Base-by-base conservation (phyloP, 2,329 filamentous ascomycete genomes). In the Claviceps sorghi region DNA sequence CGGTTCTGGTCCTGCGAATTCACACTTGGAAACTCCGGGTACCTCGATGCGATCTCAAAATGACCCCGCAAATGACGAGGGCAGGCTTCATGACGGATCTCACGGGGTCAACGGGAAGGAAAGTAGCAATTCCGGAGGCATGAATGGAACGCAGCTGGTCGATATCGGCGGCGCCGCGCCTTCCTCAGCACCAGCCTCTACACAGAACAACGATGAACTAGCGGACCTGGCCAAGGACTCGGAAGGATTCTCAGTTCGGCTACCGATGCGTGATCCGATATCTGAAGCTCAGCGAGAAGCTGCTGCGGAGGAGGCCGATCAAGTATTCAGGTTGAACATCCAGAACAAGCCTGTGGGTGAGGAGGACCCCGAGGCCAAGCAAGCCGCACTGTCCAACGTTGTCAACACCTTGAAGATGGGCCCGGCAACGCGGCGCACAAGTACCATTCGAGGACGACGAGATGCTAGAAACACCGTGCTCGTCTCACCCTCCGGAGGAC, bases 381-480 rank as follows among this genome's bases (percentile, higher is more conserved):
- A 83, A 60, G 85, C 84, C 21, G 87, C 86, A 2, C 68, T 91
- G 49, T 84, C 85, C 3, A 89, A 78, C 60, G 82, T 93, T 48
- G 82, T 83, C 32, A 88, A 83, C 60, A 85, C 83, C 2, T 70
- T 94, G 40, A 82, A 83, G 53, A 68, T 75, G 61, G 74, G 80
- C 29, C 77, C 82, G 52, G 81, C 88, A 21, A 78, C 79, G 53
- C 79, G 85, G 29, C 85, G 82, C 61, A 72, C 79, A 15, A 84
- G 86, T 46, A 96, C 89, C 15, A 73, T 95, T 17, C 80, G 93
- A 58, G 93, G 93, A 50, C 84, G 93, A 55, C 80, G 93, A 63
- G 91, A 97, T 65, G 88, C 94, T 56, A 81, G 91, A 54, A 95
- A 95, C 67, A 96, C 90, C 1, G 83, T 95, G 52, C 91, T 93